A percentile compares a stretch with the other conserved stretches of the same genome.
Evolutionary conservation across 1,284 basidiomycete genomes (phyloP).

Genomic region (Cerioporus squamosus): DNA sequence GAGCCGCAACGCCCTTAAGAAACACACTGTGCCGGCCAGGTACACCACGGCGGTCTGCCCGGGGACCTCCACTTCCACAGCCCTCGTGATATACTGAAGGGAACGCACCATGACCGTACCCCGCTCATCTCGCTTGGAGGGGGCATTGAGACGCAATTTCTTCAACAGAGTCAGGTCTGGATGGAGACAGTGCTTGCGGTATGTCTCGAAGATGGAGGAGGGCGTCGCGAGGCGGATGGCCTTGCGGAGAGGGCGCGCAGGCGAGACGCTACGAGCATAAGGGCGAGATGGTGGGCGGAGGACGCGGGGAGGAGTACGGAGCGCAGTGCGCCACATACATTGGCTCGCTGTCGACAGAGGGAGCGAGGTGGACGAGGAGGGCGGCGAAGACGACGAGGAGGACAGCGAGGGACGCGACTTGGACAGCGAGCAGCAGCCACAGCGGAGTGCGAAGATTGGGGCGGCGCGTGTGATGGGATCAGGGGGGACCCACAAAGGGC

Average conservation of each 20-base stretch:
- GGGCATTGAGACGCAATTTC: no score
- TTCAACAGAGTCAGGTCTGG: conserved; percentile 2
- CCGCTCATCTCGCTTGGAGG: no score
- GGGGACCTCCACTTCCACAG: no score
- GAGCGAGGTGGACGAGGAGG: not conserved
- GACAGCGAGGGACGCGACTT: not conserved
- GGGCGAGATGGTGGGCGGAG: not conserved
- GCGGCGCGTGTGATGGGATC: conserved; percentile 6
- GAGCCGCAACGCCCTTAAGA: no score
- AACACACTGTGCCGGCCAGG: no score
- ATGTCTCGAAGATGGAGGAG: conserved; percentile 2
- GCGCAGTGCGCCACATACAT: conserved; percentile 28
- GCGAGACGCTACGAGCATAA: not conserved
- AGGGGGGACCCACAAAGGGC: conserved; percentile 10
- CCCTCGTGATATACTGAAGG: no score
- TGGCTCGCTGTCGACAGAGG: not conserved
- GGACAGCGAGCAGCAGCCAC: not conserved
- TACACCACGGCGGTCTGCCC: no score
- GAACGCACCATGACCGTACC: no score
- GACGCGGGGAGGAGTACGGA: conserved; percentile 3
- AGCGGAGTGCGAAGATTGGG: not conserved
- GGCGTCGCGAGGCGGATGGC: not conserved
- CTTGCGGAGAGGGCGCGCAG: not conserved
- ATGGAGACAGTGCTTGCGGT: not conserved
- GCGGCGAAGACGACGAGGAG: not conserved